A percentile compares a stretch with the other conserved stretches of the same genome.
Evolutionary conservation across 768 basidiomycete species (phyloP).

Genomic region (Candolleomyces eurysporus): DNA sequence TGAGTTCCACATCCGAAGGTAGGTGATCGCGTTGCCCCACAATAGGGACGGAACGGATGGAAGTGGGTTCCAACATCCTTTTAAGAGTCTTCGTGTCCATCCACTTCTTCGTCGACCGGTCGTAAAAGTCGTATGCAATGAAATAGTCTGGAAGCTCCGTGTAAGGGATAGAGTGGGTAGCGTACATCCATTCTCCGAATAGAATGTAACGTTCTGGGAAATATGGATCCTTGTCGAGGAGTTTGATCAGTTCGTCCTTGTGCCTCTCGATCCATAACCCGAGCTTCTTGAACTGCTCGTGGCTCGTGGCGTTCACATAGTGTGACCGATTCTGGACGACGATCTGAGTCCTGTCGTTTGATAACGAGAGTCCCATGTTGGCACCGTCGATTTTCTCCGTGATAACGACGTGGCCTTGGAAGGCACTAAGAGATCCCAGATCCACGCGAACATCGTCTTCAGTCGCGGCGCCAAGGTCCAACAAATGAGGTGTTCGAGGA

Average conservation of each 20-base stretch:
- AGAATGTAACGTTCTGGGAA: slow-evolving; percentile 59
- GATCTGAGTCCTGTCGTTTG: slow-evolving; percentile 41
- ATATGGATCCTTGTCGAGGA: slow-evolving; percentile 47
- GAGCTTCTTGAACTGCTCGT: slow-evolving; percentile 61
- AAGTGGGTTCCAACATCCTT: slow-evolving; percentile 33
- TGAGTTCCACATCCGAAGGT: slow-evolving; percentile 38
- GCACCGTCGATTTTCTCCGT: slow-evolving; percentile 69
- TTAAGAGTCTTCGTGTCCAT: slow-evolving; percentile 33
- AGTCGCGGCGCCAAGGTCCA: slow-evolving; percentile 56
- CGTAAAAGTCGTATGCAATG: slow-evolving; percentile 59
- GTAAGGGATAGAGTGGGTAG: slow-evolving; percentile 61
- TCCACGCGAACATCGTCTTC: slow-evolving; percentile 49
- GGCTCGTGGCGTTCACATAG: slow-evolving; percentile 51
- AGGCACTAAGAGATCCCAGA: slow-evolving; percentile 11
- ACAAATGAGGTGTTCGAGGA: slow-evolving; percentile 58
- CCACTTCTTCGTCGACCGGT: slow-evolving; percentile 44
- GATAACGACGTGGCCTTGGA: slow-evolving; percentile 39
- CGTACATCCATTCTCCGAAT: slow-evolving; percentile 64
- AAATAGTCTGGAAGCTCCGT: slow-evolving; percentile 52
- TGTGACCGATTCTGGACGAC: slow-evolving; percentile 64
- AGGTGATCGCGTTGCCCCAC: slow-evolving; percentile 39
- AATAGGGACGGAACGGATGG: slow-evolving; percentile 42
- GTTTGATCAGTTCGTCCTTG: slow-evolving; percentile 35
- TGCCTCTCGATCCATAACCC: slow-evolving; percentile 54
- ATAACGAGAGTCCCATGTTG: slow-evolving; percentile 64